Percentiles rank a stretch among this genome's conserved stretches.
Evolutionary conservation across 495 filamentous ascomycete species (phyloP).

Genomic region (Cercophora newfieldiana): DNA sequence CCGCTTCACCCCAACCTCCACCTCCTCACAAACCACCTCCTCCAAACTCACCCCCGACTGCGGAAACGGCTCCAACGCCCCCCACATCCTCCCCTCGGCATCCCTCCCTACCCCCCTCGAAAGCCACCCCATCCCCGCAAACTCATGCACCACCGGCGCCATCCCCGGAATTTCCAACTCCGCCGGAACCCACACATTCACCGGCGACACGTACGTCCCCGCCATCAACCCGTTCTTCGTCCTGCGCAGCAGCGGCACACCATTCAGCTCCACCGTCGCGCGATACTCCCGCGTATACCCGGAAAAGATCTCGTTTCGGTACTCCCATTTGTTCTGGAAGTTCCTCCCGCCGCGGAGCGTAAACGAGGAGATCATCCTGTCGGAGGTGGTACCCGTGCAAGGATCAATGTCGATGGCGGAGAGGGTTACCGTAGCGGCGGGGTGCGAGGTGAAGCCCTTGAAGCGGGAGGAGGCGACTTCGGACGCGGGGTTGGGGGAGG

Average conservation of each 20-base stretch:
- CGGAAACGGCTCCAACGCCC: conserved; percentile 15
- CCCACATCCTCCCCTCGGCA: conserved; percentile 5
- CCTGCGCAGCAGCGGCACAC: conserved; percentile 8
- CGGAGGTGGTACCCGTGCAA: conserved; percentile 36
- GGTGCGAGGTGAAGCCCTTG: conserved; percentile 14
- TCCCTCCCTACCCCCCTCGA: conserved; percentile 2
- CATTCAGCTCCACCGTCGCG: neutral
- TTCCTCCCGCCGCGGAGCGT: conserved; percentile 9
- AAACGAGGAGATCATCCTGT: conserved; percentile 15
- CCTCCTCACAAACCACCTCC: neutral
- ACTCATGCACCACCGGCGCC: neutral
- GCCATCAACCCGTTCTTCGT: conserved; percentile 38
- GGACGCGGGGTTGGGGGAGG: conserved; percentile 22
- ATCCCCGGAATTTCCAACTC: neutral
- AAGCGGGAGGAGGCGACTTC: conserved; percentile 33
- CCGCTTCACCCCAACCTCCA: neutral
- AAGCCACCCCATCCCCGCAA: neutral
- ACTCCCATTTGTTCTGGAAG: conserved; percentile 11
- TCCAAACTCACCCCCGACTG: neutral
- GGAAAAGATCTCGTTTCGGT: conserved; percentile 11
- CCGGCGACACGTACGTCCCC: conserved; percentile 37
- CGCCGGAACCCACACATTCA: conserved; percentile 32
- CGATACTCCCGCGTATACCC: conserved; percentile 38
- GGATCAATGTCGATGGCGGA: conserved; percentile 36
- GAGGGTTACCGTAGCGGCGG: conserved; percentile 11